phyloP scores from a whole-genome alignment of 495 filamentous ascomycete genomes.

The Parathielavia appendiculata region DNA sequence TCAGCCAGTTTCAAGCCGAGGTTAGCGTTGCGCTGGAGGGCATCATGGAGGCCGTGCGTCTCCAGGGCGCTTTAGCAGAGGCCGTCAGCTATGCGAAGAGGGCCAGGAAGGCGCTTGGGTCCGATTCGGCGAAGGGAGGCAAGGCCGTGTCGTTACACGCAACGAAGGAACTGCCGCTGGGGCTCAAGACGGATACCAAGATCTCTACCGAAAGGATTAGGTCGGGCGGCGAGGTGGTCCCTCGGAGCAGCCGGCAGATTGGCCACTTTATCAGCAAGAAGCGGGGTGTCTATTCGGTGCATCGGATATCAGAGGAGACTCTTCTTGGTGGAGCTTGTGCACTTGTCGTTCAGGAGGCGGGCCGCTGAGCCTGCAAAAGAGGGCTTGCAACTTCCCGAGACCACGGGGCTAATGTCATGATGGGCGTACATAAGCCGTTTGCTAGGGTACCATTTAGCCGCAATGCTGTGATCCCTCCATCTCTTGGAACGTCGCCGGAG shows the following conservation, averaged over 20 bases:
- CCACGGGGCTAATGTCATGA: neutral
- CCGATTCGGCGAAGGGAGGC: conserved; percentile 8
- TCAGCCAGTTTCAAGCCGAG: conserved; percentile 64
- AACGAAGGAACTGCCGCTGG: conserved; percentile 53
- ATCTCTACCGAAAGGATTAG: conserved; percentile 54
- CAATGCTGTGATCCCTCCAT: neutral
- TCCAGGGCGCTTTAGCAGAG: conserved; percentile 64
- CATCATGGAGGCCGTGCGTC: conserved; percentile 64
- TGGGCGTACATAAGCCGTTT: neutral
- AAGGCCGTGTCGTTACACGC: conserved; percentile 18
- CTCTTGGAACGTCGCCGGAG: neutral
- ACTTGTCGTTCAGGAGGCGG: conserved; percentile 22
- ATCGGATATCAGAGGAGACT: conserved; percentile 55
- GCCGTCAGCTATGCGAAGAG: conserved; percentile 60
- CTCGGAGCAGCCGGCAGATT: conserved; percentile 61
- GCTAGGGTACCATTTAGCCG: no score
- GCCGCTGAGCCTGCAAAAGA: neutral
- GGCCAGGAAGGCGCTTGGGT: conserved; percentile 31
- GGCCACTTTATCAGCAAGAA: conserved; percentile 67
- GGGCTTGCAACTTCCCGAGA: neutral
- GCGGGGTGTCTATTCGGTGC: conserved; percentile 70
- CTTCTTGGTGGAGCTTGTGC: conserved; percentile 16
- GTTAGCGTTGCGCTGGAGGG: conserved; percentile 72
- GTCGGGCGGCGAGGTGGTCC: conserved; percentile 56
- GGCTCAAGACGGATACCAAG: conserved; percentile 57